A percentile compares a stretch with the other conserved stretches of the same genome.
Conservation (phyloP, 179 eudicot species). For the Camellia oleifera region DNA sequence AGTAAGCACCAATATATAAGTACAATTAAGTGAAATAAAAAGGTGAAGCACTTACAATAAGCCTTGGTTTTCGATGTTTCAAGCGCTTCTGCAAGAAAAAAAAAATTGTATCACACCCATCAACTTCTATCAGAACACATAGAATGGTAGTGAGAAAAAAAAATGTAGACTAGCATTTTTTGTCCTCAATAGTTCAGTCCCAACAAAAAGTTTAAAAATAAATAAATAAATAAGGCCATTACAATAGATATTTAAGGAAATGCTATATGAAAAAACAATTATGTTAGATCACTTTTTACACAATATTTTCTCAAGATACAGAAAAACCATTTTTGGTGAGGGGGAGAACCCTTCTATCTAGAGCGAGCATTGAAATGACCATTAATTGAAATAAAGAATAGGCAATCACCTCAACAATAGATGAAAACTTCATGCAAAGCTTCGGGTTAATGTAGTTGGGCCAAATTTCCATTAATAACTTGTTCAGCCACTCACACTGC, state of each 20-base stretch:
- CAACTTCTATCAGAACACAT: not conserved
- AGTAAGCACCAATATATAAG: not conserved
- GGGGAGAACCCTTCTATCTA: not conserved
- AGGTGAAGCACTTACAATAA: slow-evolving; percentile 60
- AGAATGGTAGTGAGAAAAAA: slow-evolving; percentile 2
- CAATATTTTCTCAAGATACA: not conserved
- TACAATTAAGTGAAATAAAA: not conserved
- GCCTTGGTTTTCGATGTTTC: slow-evolving; percentile 73
- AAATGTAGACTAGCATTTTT: not conserved
- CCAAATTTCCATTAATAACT: slow-evolving; percentile 80
- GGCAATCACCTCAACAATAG: slow-evolving; percentile 68
- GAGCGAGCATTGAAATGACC: not conserved
- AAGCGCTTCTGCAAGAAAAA: slow-evolving; percentile 73
- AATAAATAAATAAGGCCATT: not conserved
- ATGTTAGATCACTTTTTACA: not conserved
- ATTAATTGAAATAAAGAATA: not conserved
- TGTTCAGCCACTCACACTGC: slow-evolving; percentile 97
- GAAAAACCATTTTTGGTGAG: not conserved
- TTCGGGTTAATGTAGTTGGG: slow-evolving; percentile 68
- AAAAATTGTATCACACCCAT: not conserved
- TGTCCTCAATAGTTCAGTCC: slow-evolving; percentile 6
- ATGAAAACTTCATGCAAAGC: slow-evolving; percentile 66
- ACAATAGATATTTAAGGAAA: not conserved
- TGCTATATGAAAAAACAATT: not conserved
- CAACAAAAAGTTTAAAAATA: not conserved